Percentiles rank a stretch among this genome's conserved stretches.
Conservation (phyloP, 148 eudicot genomes). For the Linanthus parryae region DNA sequence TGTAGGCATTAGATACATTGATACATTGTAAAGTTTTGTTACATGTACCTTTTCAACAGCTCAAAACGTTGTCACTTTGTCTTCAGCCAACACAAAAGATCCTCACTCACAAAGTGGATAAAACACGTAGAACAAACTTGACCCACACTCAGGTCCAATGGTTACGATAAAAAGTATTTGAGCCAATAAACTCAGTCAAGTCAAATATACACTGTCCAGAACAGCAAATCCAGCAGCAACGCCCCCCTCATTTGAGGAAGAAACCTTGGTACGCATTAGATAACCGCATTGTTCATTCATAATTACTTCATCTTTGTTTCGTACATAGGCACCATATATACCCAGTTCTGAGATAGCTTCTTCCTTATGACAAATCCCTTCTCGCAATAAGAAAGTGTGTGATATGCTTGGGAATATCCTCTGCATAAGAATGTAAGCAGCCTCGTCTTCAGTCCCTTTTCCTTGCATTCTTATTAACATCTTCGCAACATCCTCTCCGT, state of each 20-base stretch:
- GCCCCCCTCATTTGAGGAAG: constrained; percentile 93
- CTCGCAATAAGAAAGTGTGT: constrained; percentile 61
- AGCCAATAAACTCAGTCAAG: no score
- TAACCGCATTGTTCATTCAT: constrained; percentile 71
- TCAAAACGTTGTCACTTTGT: no score
- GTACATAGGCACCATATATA: constrained; percentile 68
- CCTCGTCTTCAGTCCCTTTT: constrained; percentile 64
- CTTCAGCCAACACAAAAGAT: no score
- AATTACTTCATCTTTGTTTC: constrained; percentile 59
- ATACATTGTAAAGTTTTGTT: no score
- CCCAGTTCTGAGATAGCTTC: constrained; percentile 86
- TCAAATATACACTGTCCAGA: constrained; percentile 76
- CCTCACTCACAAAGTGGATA: no score
- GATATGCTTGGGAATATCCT: constrained; percentile 73
- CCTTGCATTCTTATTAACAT: constrained; percentile 51
- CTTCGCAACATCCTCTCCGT: constrained; percentile 73
- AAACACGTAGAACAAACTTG: no score
- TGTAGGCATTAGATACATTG: no score
- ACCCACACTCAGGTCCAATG: no score
- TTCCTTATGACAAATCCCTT: constrained; percentile 67
- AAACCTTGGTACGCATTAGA: constrained; percentile 91
- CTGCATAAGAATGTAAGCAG: constrained; percentile 97
- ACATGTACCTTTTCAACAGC: no score
- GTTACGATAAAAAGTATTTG: no score
- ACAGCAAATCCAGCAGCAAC: constrained; percentile 98